Percentiles rank a stretch among this genome's conserved stretches.
Conservation (phyloP, 306 rosid genomes). For the Vigna radiata region DNA sequence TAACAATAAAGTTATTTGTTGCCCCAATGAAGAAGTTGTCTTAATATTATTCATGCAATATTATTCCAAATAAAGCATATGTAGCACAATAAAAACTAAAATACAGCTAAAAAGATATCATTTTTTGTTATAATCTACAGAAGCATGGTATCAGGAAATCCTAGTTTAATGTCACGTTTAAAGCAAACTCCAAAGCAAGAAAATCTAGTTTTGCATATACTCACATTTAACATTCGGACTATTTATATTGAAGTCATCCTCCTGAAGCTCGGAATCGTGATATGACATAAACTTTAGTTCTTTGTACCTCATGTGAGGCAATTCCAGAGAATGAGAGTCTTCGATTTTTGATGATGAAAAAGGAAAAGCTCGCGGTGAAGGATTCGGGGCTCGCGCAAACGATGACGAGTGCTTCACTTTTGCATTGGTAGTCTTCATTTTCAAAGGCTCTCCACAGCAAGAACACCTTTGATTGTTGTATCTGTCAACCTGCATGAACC, state of each 20-base stretch:
- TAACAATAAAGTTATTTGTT: background rate
- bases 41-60: background rate
- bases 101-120: background rate
- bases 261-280: slow-evolving; percentile 29
- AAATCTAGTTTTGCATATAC: slow-evolving; percentile 36
- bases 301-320: slow-evolving; percentile 54
- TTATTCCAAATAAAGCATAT: background rate
- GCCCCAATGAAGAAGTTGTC: background rate
- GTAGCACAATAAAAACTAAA: background rate
- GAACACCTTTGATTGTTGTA: slow-evolving; percentile 52
- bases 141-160: slow-evolving; percentile 13
- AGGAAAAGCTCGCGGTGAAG: slow-evolving; percentile 74
- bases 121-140: background rate
- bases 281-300: slow-evolving; percentile 47
- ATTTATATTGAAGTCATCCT: slow-evolving; percentile 12
- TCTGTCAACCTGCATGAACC: slow-evolving; percentile 41
- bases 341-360: slow-evolving; percentile 29
- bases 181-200: background rate
- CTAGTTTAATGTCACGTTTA: background rate
- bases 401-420: slow-evolving; percentile 44
- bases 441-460: slow-evolving; percentile 78
- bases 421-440: slow-evolving; percentile 50
- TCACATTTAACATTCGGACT: slow-evolving; percentile 40
- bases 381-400: slow-evolving; percentile 59
- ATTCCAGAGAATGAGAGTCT: slow-evolving; percentile 49